Base-by-base conservation (phyloP, 163 green algal genomes). In the Volvox carteri region DNA sequence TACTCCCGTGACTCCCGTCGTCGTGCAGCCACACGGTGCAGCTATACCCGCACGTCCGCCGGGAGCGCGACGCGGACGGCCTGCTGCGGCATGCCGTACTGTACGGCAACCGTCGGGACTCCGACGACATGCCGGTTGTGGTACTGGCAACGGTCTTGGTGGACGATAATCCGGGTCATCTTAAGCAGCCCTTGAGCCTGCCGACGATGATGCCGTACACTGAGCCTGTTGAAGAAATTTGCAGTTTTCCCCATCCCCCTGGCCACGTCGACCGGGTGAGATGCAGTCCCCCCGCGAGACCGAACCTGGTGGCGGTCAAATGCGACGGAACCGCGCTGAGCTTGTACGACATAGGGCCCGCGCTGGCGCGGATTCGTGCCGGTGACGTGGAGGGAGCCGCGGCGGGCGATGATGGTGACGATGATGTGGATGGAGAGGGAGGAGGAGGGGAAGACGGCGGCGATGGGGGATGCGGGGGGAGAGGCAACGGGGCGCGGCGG, bases 261-360 rank as follows among this genome's bases (percentile, higher is more conserved):
- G 81, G 81, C 23, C 67, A 81, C 25, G 25, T 88, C 12, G 81
- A 81, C 81, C 81, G 81, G 4, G 3, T 88, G 23, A 41, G 81
- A 1, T 88, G 72, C 67, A 81, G 81, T 35, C 81, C 67, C 0
- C 25, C 12, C n/a, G n/a, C n/a, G 8, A 2, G 19, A 46, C 81
- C 81, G 18, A 28, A 18, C 12, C 60, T 88, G 48, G 35, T 88
- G 11, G 81, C 67, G 1, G 48, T 48, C 21, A 88, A 88, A 37
- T 74, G 81, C 50, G 25, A 25, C 3, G 67, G 67, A 9, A 25
- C 19, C 18, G 35, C 44, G 39, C 81, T 88, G 7, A 60, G 33
- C 23, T 25, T 88, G 33, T 80, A 81, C 65, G 68, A 88, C 81
- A 37, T 78, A 56, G 42, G 42, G 2, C 25, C 79, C 33, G 44